Base-by-base conservation (phyloP, 2,329 filamentous ascomycete species). In the Dactylonectria macrodidyma region DNA sequence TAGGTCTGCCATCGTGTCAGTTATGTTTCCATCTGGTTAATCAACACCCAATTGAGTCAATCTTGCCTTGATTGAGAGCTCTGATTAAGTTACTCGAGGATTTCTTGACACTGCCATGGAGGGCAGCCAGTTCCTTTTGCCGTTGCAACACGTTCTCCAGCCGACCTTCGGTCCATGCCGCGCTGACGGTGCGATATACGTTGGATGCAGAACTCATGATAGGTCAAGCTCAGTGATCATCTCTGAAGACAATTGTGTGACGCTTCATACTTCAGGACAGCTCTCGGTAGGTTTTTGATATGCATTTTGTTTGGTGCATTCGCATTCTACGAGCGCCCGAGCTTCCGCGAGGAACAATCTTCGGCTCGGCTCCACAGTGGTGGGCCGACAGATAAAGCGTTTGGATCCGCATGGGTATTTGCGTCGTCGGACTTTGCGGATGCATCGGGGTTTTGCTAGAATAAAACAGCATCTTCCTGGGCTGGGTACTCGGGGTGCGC, bases 311-410 rank as follows among this genome's bases (percentile, higher is more conserved):
- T 7, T 30, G 26, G 26, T 30, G 26, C 7, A 30, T 30, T 7
- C 26, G 26, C 26, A 30, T 30, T 30, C 26, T 30, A 30, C 26
- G 26, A 30, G 26, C 26, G 26, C 26, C 26, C 26, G 3, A 3
- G 26, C 26, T 30, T 30, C 26, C 26, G 26, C 26, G 3, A 38
- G 10, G 36, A 14, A 11, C 14, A 44, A 44, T 5, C 14, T n/a
- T 59, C 57, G 57, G 57, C 46, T 59, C 57, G 57, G 57, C 57
- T 59, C 57, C 57, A 50, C 57, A 41, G 5, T 26, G 30, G 44
- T 30, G 38, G 38, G 12, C 38, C 12, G 14, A 14, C 38, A 41
- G 26, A 30, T 30, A 7, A 30, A 30, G 26, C 26, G 26, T 30
- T 30, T 7, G 26, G 26, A 7, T 30, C 7, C 7, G 3, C 26